These are phyloP conservation scores for Malania oleifera DNA, from an alignment of 164 flowering plant genomes.

Conservation along the genomic window DNA sequence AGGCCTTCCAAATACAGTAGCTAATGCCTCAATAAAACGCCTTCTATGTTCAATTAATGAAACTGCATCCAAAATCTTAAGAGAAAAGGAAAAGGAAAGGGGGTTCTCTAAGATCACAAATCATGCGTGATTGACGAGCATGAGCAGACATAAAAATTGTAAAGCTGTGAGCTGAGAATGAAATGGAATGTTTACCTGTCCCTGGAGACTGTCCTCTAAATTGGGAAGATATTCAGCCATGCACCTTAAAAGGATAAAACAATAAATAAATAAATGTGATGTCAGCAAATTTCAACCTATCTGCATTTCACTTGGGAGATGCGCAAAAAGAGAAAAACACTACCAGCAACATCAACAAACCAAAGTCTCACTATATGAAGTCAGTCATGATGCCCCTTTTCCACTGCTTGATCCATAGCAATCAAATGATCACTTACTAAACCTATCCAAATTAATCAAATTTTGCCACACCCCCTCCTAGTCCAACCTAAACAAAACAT, in stretches of 20 bases:
- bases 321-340: no score
- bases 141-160: neutral
- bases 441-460: no score
- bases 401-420: no score
- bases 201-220: conserved; percentile 62
- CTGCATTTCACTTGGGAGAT: no score
- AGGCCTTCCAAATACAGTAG: conserved; percentile 69
- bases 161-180: neutral
- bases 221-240: conserved; percentile 93
- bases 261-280: conserved; percentile 4
- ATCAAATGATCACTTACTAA: no score
- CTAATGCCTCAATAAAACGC: conserved; percentile 71
- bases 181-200: conserved; percentile 50
- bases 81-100: neutral
- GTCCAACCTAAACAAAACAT: no score
- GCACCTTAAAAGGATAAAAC: conserved; percentile 53
- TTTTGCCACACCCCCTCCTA: no score
- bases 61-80: conserved; percentile 63
- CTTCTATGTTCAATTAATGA: conserved; percentile 62
- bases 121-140: neutral
- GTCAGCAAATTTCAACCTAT: neutral
- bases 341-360: no score
- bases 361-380: no score
- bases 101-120: neutral
- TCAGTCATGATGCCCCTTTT: no score